Conservation (phyloP, 805 yeast species). For the Sugiyamaella smithiae region DNA sequence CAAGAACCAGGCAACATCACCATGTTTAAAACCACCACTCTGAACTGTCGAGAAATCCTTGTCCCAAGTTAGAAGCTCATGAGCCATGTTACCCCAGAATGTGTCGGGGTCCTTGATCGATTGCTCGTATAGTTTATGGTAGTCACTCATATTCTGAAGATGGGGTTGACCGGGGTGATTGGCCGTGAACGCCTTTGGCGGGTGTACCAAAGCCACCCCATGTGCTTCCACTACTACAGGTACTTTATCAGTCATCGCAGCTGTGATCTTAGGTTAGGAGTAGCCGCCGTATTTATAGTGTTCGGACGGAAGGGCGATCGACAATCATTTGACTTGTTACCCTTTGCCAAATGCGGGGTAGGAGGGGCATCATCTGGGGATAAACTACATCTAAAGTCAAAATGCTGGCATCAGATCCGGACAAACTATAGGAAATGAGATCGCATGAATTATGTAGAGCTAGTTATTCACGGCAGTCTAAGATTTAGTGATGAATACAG, state of each 20-base stretch:
- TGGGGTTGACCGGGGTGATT: slow-evolving; percentile 43
- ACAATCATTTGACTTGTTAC: slow-evolving; percentile 1
- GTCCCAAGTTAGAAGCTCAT: slow-evolving; percentile 73
- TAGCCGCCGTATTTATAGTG: slow-evolving; percentile 3
- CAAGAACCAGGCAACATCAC: slow-evolving; percentile 88
- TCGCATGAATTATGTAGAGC: too few species aligned
- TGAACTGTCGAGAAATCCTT: slow-evolving; percentile 65
- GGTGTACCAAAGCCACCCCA: slow-evolving; percentile 21
- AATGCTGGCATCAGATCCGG: too few species aligned
- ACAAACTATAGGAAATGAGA: too few species aligned
- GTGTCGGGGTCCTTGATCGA: slow-evolving; percentile 75
- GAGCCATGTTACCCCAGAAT: slow-evolving; percentile 78
- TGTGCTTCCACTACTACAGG: slow-evolving; percentile 25
- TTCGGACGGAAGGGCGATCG: slow-evolving; percentile 7
- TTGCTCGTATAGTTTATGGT: slow-evolving; percentile 64
- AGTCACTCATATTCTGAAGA: slow-evolving; percentile 60
- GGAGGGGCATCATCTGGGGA: too few species aligned
- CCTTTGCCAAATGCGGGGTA: slow-evolving; percentile 7
- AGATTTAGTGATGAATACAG: too few species aligned
- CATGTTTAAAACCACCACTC: slow-evolving; percentile 63
- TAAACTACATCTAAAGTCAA: too few species aligned
- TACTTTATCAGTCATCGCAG: neutral
- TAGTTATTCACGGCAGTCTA: too few species aligned
- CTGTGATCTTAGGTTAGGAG: neutral
- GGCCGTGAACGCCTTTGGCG: slow-evolving; percentile 27